Percentiles rank a stretch among this genome's conserved stretches.
phyloP scores from a whole-genome alignment of 2,329 filamentous ascomycete species.

The Massarina eburnea region DNA sequence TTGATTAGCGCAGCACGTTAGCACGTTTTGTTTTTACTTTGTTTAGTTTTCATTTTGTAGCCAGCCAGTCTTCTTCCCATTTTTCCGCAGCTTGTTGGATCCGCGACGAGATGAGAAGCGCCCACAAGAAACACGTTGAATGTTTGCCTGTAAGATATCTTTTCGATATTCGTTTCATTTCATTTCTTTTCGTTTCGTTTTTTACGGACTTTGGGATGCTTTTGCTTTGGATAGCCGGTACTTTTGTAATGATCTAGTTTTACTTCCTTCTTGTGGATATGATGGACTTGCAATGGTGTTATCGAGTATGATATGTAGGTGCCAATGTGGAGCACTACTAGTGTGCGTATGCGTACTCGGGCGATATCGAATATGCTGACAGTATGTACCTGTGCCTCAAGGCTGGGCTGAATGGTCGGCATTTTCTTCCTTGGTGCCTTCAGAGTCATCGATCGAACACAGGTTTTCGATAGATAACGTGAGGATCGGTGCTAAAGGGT shows the following conservation, averaged over 20 bases:
- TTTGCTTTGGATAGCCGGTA: background rate
- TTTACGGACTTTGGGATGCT: background rate
- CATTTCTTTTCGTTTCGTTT: too few species aligned
- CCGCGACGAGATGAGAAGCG: background rate
- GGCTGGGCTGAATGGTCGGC: too few species aligned
- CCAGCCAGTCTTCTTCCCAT: background rate
- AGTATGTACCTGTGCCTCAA: too few species aligned
- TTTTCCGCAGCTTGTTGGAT: background rate
- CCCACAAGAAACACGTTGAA: background rate
- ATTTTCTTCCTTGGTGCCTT: too few species aligned
- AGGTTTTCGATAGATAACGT: too few species aligned
- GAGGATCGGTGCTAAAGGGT: too few species aligned
- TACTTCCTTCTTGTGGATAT: background rate
- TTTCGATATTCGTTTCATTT: slow-evolving; percentile 1
- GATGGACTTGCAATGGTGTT: background rate
- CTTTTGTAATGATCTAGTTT: slow-evolving; percentile 1
- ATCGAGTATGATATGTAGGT: background rate
- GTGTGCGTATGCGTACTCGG: too few species aligned
- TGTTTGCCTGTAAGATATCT: slow-evolving; percentile 1
- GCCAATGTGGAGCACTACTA: too few species aligned
- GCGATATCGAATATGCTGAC: too few species aligned
- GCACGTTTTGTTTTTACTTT: background rate
- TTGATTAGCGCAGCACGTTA: slow-evolving; percentile 2
- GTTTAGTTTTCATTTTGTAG: background rate
- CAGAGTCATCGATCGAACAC: too few species aligned